Evolutionary conservation across 257 asterid genomes (phyloP).

Genomic region (Forsythia suspensa): DNA sequence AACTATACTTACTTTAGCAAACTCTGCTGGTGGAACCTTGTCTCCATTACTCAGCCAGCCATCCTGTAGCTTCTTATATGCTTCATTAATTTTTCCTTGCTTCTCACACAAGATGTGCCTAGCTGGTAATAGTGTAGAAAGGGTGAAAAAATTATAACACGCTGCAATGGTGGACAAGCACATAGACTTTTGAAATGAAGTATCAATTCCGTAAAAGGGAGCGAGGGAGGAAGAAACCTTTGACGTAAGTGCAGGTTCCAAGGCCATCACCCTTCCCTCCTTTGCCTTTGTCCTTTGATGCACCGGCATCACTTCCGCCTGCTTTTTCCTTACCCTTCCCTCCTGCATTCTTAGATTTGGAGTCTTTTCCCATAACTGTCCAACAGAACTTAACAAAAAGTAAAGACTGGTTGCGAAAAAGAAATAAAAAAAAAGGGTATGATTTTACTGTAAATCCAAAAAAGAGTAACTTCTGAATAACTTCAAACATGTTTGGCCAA

Average conservation of each 20-base stretch:
- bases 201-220: neutral
- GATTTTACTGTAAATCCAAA: neutral
- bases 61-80: constrained; percentile 93
- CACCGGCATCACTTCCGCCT: constrained; percentile 76
- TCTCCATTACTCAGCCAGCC: constrained; percentile 96
- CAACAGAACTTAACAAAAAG: neutral
- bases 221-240: constrained; percentile 49
- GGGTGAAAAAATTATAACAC: neutral
- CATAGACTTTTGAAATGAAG: neutral
- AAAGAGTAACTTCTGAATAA: neutral
- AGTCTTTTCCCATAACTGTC: constrained; percentile 72
- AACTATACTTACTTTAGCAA: constrained; percentile 73
- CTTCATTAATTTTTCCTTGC: constrained; percentile 98
- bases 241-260: constrained; percentile 97
- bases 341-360: constrained; percentile 57
- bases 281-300: constrained; percentile 89
- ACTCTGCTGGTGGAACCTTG: constrained; percentile 98
- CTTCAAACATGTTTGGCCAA: neutral
- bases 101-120: constrained; percentile 96
- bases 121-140: constrained; percentile 47
- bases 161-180: neutral
- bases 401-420: neutral
- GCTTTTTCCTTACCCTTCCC: constrained; percentile 93
- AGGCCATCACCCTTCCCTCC: constrained; percentile 78
- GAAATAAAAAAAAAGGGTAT: neutral